These are phyloP conservation scores for Auxenochlorella protothecoides DNA, from an alignment of 139 green algal species.

Conservation along the genomic window DNA sequence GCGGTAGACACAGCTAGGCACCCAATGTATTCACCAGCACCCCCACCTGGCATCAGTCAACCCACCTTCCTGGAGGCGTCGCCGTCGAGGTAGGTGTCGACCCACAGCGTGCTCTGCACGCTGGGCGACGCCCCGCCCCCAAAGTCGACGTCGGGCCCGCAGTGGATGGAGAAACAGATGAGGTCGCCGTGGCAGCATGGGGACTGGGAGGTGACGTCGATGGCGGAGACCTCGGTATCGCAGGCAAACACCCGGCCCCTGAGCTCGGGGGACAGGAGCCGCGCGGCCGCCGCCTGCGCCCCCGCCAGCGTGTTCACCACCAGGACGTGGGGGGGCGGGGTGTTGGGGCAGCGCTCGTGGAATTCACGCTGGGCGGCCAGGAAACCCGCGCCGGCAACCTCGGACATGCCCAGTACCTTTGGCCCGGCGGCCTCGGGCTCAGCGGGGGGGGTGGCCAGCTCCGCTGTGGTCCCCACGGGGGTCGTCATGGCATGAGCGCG, in stretches of 20 bases:
- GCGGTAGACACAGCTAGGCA: too few relatives aligned
- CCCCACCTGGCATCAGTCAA: too few relatives aligned
- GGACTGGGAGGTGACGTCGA: slow-evolving; percentile 77
- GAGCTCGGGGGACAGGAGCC: slow-evolving; percentile 5
- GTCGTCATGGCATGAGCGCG: too few relatives aligned
- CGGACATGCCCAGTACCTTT: too few relatives aligned
- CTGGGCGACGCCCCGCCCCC: slow-evolving; percentile 3
- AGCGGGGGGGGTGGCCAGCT: not conserved
- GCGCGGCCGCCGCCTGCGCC: slow-evolving; percentile 7
- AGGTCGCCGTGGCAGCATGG: slow-evolving; percentile 83
- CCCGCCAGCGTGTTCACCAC: slow-evolving; percentile 25
- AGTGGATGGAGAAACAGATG: slow-evolving; percentile 85
- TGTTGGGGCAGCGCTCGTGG: slow-evolving; percentile 12
- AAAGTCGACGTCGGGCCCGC: slow-evolving; percentile 63
- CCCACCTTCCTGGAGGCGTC: slow-evolving; percentile 11
- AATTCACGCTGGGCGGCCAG: not conserved
- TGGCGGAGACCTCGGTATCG: slow-evolving; percentile 83
- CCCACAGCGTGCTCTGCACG: slow-evolving; percentile 52
- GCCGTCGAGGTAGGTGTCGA: slow-evolving; percentile 59
- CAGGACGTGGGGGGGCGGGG: slow-evolving; percentile 26
- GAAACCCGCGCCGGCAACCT: too few relatives aligned
- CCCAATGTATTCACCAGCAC: too few relatives aligned
- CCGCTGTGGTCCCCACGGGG: too few relatives aligned
- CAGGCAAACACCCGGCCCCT: slow-evolving; percentile 53
- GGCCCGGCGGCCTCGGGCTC: not conserved